Percentiles rank a stretch among this genome's conserved stretches.
phyloP scores from a whole-genome alignment of 192 early-diverging fungal genomes.

The Coemansia sp. region DNA sequence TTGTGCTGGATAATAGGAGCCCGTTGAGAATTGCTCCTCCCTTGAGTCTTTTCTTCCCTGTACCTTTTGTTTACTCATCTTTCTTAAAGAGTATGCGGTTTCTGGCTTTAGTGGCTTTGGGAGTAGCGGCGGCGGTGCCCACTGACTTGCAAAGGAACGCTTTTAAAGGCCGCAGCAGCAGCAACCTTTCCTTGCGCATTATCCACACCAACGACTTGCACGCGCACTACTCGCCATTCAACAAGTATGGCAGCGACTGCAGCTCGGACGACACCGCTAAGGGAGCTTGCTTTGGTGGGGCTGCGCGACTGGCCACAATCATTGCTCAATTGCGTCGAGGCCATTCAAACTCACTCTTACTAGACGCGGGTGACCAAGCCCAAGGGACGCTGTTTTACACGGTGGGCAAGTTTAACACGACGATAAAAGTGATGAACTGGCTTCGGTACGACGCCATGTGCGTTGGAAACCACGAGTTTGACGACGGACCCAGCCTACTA shows the following conservation, averaged over 20 bases:
- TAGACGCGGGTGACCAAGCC: conserved; percentile 70
- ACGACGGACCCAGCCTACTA: conserved; percentile 59
- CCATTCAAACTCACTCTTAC: conserved; percentile 56
- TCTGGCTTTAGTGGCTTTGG: not conserved
- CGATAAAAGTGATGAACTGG: conserved; percentile 59
- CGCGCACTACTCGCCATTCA: conserved; percentile 55
- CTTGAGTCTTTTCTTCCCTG: not conserved
- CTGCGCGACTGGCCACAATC: conserved; percentile 60
- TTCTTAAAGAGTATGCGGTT: not conserved
- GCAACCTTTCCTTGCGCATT: conserved; percentile 21
- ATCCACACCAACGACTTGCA: conserved; percentile 59
- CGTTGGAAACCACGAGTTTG: conserved; percentile 72
- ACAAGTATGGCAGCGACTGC: conserved; percentile 54
- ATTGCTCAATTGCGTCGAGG: conserved; percentile 56
- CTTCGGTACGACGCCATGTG: conserved; percentile 63
- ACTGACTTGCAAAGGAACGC: not conserved
- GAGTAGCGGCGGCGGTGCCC: not conserved
- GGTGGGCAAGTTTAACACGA: conserved; percentile 48
- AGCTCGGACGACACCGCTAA: conserved; percentile 32
- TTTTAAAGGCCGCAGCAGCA: not conserved
- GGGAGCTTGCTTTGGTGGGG: conserved; percentile 58
- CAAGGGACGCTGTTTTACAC: conserved; percentile 69
- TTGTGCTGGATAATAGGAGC: not conserved
- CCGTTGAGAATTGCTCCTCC: not conserved
- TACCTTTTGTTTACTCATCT: not conserved